Conservation (phyloP, 257 asterid species). For the Marsdenia floribunda region DNA sequence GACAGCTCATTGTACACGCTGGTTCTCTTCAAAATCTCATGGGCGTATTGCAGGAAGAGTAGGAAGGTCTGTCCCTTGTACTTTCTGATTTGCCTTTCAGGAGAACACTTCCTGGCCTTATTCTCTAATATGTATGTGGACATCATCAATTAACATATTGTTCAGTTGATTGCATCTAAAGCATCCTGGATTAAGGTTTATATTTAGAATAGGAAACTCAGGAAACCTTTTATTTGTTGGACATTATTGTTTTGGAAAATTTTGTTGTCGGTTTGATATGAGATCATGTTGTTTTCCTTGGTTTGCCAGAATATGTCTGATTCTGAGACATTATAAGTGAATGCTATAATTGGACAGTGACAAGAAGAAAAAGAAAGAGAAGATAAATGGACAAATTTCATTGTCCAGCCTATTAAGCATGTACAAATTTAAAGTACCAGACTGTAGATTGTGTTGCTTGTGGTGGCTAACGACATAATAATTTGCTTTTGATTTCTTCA, state of each 20-base stretch:
- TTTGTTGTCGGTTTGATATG: background rate
- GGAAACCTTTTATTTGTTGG: background rate
- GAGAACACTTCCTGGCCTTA: background rate
- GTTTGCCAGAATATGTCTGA: background rate
- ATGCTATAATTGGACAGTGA: background rate
- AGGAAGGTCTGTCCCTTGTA: conserved; percentile 61
- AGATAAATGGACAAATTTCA: background rate
- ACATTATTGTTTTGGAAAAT: background rate
- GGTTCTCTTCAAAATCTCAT: conserved; percentile 82
- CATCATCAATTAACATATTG: background rate
- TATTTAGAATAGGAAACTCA: background rate
- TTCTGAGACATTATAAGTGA: background rate
- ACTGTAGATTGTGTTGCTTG: background rate
- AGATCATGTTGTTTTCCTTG: background rate
- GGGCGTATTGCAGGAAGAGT: conserved; percentile 78
- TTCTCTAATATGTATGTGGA: background rate
- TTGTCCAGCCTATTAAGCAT: background rate
- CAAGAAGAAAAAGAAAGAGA: background rate
- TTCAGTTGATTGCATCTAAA: background rate
- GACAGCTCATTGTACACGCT: conserved; percentile 65
- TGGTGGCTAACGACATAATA: background rate
- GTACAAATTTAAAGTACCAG: background rate
- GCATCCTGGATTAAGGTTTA: background rate
- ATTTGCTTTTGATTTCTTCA: background rate
- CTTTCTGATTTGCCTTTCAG: background rate